Evolutionary conservation across 768 basidiomycete genomes (phyloP), one percentile per base, ranked within the genome.

Genomic region (Tulasnella calospora): DNA sequence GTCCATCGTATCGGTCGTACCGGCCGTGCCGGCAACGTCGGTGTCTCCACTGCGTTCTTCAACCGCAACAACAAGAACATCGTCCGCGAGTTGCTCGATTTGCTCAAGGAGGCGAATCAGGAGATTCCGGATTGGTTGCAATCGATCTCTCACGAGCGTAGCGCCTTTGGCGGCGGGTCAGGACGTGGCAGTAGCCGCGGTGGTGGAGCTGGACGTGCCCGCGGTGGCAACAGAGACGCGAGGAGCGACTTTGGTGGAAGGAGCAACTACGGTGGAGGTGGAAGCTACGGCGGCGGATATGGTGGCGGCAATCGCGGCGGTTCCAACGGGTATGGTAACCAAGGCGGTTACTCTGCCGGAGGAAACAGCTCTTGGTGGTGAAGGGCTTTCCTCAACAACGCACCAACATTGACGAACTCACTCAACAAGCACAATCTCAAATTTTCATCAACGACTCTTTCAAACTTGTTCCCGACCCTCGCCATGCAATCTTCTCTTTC

Each of bases 1-100:
- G 96, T 99, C 70, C 96, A 99, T 84, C 96, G 95, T 83, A 97
- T 96, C 82, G 95, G 95, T 88, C 93, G 96, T 88, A 97, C 96
- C 19, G 98, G 98, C 69, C 96, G 98, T 89, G 98, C 98, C 12
- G 98, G 98, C 73, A 99, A 99, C 88, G 94, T 93, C 15, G 98
- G 98, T 87, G 89, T 92, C 81, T 92, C 93, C 35, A 99, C 98
- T 19, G 95, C 97, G 7, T 99, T 99, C 89, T 95, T 95, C 88
- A 95, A 95, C 83, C 89, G 94, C 19, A 92, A 93, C 76, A 98
- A 98, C 87, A 92, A 91, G 84, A 93, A 93, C 84, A 96, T 98
- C 79, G 95, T 93, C 77, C 90, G 92, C 78, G 96, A 98, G 82
- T 88, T 99, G 69, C 86, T 99, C 73, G 97, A 98, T 84, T 89